phyloP scores from a whole-genome alignment of 768 basidiomycete genomes.

The Tylopilus subfusipes region DNA sequence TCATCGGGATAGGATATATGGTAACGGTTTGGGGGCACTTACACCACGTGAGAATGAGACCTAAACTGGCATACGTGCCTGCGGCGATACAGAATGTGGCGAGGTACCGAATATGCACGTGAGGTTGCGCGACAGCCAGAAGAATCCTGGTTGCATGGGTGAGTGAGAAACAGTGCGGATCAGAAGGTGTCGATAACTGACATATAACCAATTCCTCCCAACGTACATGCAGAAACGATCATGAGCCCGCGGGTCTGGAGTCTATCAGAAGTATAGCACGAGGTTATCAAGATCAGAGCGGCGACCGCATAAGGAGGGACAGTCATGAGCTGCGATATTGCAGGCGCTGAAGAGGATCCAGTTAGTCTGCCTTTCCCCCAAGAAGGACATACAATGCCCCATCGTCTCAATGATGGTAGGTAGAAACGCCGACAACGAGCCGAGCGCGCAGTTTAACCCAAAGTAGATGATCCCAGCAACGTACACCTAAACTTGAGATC shows the following conservation, averaged over 20 bases:
- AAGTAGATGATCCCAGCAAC: conserved; percentile 48
- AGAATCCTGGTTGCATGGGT: conserved; percentile 25
- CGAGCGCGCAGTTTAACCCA: conserved; percentile 45
- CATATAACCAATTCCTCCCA: conserved; percentile 43
- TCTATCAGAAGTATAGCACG: conserved; percentile 42
- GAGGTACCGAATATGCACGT: conserved; percentile 39
- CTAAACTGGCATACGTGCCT: conserved; percentile 45
- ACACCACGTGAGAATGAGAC: conserved; percentile 49
- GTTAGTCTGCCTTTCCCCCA: not conserved
- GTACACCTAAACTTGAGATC: conserved; percentile 33
- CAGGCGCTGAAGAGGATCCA: conserved; percentile 32
- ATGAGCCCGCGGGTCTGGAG: conserved; percentile 41
- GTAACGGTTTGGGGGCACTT: conserved; percentile 11
- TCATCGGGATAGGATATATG: not conserved
- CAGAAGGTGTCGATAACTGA: conserved; percentile 12
- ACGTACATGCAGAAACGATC: conserved; percentile 25
- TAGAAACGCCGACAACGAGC: conserved; percentile 50
- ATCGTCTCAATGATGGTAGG: conserved; percentile 54
- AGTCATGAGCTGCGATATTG: conserved; percentile 47
- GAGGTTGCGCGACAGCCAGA: conserved; percentile 29
- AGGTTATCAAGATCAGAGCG: conserved; percentile 33
- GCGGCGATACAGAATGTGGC: conserved; percentile 44
- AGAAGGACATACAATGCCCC: conserved; percentile 38
- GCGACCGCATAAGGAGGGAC: conserved; percentile 53
- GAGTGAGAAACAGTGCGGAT: not conserved